These are phyloP conservation scores for Candida fluviatilis DNA, from an alignment of 805 yeast species.

Conservation along the genomic window DNA sequence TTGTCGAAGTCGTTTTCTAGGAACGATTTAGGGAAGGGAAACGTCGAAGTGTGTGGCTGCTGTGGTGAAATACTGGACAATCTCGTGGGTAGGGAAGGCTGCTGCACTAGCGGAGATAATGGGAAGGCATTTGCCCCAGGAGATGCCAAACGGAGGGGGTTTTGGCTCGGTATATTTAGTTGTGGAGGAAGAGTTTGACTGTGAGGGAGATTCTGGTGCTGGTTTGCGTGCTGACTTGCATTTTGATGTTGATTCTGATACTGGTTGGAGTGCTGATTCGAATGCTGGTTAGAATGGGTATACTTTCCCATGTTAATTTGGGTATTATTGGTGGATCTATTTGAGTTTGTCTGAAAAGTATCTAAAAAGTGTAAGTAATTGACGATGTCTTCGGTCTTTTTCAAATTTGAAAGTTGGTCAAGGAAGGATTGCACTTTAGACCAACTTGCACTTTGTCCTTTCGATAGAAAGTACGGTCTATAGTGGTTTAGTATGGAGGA, in stretches of 20 bases:
- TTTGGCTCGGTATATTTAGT: no score
- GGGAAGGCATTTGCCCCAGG: neutral
- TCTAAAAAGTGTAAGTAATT: conserved; percentile 32
- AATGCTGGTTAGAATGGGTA: no score
- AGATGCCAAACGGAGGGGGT: neutral
- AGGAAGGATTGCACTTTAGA: conserved; percentile 25
- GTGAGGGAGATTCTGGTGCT: no score
- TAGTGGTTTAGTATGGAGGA: conserved; percentile 18
- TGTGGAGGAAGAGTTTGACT: no score
- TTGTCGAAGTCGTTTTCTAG: neutral
- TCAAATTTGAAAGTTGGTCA: conserved; percentile 23
- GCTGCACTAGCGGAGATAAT: neutral
- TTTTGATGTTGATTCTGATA: no score
- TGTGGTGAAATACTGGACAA: conserved; percentile 2
- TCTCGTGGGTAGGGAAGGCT: conserved; percentile 3
- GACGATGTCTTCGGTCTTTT: conserved; percentile 27
- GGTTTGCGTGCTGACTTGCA: no score
- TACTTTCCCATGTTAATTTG: no score
- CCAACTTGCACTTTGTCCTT: conserved; percentile 29
- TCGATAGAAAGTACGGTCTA: conserved; percentile 22
- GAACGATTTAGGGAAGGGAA: neutral
- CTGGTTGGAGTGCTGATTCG: no score
- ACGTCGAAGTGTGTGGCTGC: neutral
- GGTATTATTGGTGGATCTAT: neutral
- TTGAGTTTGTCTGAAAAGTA: conserved; percentile 8